phyloP scores from a whole-genome alignment of 2,329 filamentous ascomycete species.

The Fusarium lateritium region DNA sequence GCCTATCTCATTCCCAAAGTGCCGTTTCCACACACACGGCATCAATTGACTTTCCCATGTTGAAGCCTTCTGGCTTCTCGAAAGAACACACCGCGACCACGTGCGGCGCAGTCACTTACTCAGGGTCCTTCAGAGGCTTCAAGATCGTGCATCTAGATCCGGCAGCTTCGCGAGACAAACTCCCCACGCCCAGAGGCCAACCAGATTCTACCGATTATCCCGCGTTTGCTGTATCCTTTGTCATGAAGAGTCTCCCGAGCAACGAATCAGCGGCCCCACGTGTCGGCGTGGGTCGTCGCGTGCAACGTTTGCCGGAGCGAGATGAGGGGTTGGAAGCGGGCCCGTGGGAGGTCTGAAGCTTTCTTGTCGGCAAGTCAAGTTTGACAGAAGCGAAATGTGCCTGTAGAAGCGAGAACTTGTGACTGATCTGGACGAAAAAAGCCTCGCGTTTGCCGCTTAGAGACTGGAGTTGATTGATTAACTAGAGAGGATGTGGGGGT shows the following conservation, averaged over 20 bases:
- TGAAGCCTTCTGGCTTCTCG: background rate
- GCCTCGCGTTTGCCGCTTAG: conserved; percentile 35
- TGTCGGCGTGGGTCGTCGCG: conserved; percentile 36
- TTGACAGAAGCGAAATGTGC: conserved; percentile 36
- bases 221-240: conserved; percentile 7
- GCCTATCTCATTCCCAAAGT: background rate
- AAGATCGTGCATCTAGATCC: conserved; percentile 19
- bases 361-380: conserved; percentile 37
- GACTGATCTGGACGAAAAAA: conserved; percentile 11
- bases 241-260: conserved; percentile 23
- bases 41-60: conserved; percentile 10
- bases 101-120: conserved; percentile 18
- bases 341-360: background rate
- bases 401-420: conserved; percentile 15
- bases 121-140: conserved; percentile 7
- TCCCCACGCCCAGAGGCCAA: conserved; percentile 6
- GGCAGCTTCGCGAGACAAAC: conserved; percentile 1
- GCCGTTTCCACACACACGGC: conserved; percentile 2
- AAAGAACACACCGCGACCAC: conserved; percentile 25
- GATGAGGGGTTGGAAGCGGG: conserved; percentile 34
- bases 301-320: conserved; percentile 22
- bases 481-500: conserved; percentile 22
- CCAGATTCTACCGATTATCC: conserved; percentile 17
- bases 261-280: conserved; percentile 53
- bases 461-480: conserved; percentile 2